Evolutionary conservation across 2,329 filamentous ascomycete genomes (phyloP).

Genomic region (Dothistroma pini): DNA sequence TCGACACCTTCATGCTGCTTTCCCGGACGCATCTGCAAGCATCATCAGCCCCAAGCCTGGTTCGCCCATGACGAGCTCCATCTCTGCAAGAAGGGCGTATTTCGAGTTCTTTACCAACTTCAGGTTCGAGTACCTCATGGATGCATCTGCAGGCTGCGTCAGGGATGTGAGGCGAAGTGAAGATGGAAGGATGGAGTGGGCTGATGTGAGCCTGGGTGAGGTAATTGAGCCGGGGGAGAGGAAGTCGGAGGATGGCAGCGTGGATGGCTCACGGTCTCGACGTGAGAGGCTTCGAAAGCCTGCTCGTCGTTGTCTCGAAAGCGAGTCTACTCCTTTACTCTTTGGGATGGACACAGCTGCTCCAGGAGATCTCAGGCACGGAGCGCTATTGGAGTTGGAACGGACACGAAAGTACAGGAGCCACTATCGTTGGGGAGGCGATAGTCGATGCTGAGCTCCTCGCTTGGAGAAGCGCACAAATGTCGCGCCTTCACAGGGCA

Average conservation of each 20-base stretch:
- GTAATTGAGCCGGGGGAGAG: not conserved
- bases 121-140: not conserved
- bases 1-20: conserved; percentile 1
- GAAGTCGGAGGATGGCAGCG: not conserved
- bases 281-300: not conserved
- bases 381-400: not conserved
- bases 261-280: not conserved
- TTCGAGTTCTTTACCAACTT: too few species aligned
- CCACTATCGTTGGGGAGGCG: conserved; percentile 15
- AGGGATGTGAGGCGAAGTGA: not conserved
- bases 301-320: conserved; percentile 1
- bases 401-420: conserved; percentile 10
- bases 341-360: not conserved
- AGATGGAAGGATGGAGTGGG: not conserved
- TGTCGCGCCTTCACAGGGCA: not conserved
- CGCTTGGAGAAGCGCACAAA: conserved; percentile 1
- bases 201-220: not conserved
- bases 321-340: conserved; percentile 2
- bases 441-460: conserved; percentile 18
- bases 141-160: not conserved
- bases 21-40: conserved; percentile 2
- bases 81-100: not conserved
- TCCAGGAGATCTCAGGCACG: not conserved
- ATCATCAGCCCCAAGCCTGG: conserved; percentile 2
- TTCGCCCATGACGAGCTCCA: not conserved